phyloP scores from a whole-genome alignment of 495 filamentous ascomycete species.

The Lasiosphaeris hirsuta region DNA sequence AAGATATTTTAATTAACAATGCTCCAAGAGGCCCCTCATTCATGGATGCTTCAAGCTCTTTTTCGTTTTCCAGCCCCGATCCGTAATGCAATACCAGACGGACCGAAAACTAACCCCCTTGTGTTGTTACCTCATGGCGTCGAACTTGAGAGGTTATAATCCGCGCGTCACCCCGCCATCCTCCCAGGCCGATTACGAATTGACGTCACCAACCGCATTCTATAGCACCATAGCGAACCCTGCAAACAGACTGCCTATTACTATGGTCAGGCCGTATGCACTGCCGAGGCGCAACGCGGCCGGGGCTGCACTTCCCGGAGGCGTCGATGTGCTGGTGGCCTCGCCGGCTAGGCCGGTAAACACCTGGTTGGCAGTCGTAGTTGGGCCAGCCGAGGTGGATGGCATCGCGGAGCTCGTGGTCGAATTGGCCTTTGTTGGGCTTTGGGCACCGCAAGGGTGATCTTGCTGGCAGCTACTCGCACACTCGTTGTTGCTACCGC shows the following conservation, averaged over 20 bases:
- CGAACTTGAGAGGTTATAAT: too few relatives aligned
- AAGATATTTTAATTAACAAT: background rate
- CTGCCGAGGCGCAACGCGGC: conserved; percentile 48
- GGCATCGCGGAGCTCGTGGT: conserved; percentile 42
- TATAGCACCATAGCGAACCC: conserved; percentile 62
- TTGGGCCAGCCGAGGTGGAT: background rate
- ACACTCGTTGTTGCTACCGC: conserved; percentile 58
- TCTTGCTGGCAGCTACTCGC: conserved; percentile 60
- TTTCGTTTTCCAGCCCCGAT: background rate
- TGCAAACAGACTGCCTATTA: conserved; percentile 58
- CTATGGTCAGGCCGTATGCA: conserved; percentile 54
- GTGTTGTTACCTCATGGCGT: background rate
- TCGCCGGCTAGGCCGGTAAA: conserved; percentile 51
- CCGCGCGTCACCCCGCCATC: too few relatives aligned
- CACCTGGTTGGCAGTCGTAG: conserved; percentile 36
- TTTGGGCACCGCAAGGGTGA: conserved; percentile 77
- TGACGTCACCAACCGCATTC: conserved; percentile 11
- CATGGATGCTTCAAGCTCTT: background rate
- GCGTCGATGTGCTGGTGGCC: conserved; percentile 20
- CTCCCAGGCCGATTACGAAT: background rate
- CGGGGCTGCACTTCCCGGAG: conserved; percentile 26
- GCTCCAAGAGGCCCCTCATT: background rate
- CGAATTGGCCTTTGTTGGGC: conserved; percentile 60
- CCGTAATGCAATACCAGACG: conserved; percentile 1
- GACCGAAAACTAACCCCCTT: background rate